Conservation (phyloP, 1,139 yeast species). For the Pichia inconspicua region DNA sequence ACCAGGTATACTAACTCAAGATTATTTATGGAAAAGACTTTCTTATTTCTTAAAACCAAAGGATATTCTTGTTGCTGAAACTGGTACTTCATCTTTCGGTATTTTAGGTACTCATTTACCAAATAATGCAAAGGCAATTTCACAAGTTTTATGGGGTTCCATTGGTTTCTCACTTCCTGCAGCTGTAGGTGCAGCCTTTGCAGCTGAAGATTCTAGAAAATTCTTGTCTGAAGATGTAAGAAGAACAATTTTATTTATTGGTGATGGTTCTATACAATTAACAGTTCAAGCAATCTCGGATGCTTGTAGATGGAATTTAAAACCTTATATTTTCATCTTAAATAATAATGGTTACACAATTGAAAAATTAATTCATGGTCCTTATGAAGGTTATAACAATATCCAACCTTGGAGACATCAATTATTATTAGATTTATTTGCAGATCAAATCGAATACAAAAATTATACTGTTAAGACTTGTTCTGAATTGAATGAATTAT, state of each 20-base stretch:
- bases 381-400: conserved; percentile 65
- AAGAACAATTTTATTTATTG: conserved; percentile 75
- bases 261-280: conserved; percentile 86
- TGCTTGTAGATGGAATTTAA: conserved; percentile 70
- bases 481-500: conserved; percentile 59
- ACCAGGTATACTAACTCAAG: conserved; percentile 46
- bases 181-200: conserved; percentile 76
- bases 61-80: conserved; percentile 75
- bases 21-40: conserved; percentile 75
- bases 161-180: conserved; percentile 87
- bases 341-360: conserved; percentile 87
- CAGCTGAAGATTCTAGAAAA: conserved; percentile 61
- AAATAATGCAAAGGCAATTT: conserved; percentile 62
- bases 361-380: conserved; percentile 83
- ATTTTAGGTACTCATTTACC: conserved; percentile 76
- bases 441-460: conserved; percentile 52
- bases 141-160: conserved; percentile 88
- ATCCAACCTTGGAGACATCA: conserved; percentile 79
- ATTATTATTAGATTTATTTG: conserved; percentile 60
- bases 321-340: conserved; percentile 73
- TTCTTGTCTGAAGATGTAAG: conserved; percentile 34
- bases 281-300: conserved; percentile 85
- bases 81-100: conserved; percentile 89
- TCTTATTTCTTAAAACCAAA: conserved; percentile 71
- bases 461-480: conserved; percentile 49